Evolutionary conservation across 352 stramenopile genomes (phyloP), one percentile per base, ranked within the genome.

Genomic region (Phytopythium mirpurense): DNA sequence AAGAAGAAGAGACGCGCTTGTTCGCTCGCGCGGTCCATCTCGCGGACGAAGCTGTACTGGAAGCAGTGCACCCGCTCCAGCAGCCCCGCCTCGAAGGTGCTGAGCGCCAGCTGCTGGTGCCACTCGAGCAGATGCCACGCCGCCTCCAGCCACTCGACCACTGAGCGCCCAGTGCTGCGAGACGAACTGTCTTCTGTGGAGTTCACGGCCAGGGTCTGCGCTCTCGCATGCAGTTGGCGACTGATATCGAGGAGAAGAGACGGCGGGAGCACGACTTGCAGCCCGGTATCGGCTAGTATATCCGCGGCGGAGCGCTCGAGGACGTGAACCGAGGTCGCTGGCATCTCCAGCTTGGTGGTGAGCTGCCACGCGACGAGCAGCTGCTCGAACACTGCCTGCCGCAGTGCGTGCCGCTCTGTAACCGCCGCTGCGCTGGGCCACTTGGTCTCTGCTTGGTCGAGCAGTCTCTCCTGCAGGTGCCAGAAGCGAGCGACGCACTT

Each of bases 351-450:
- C 10, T 65, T 68, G 3, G 65, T 47, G 15, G 85, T 60, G 12
- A 78, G 37, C 10, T 77, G 72, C 76, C 76, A 87, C 9, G 42
- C 43, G 10, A 82, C 60, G 23, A 87, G 41, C 4, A 65, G 59
- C 27, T 77, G 60, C 52, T 87, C 76, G n/a, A 62, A 47, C 10
- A 85, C 44, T 19, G 72, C 60, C 32, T 76, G 62, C 9, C 67
- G 66, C 15, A 81, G 51, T 0, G 70, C 60, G 8, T 79, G 63
- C 9, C 67, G 54, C 10, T 82, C 67, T 2, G 60, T 52, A 5
- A 80, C 59, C 0, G 58, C 69, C 14, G 27, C 54, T 9, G 63
- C 19, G 27, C 40, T 54, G 29, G 79, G 70, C 70, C 70, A 81
- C 45, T 67, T 68, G 9, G 62, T 44, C 23, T 81, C 58, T 3